Conservation (phyloP, 148 eudicot species). For the Gaultheria prostrata region DNA sequence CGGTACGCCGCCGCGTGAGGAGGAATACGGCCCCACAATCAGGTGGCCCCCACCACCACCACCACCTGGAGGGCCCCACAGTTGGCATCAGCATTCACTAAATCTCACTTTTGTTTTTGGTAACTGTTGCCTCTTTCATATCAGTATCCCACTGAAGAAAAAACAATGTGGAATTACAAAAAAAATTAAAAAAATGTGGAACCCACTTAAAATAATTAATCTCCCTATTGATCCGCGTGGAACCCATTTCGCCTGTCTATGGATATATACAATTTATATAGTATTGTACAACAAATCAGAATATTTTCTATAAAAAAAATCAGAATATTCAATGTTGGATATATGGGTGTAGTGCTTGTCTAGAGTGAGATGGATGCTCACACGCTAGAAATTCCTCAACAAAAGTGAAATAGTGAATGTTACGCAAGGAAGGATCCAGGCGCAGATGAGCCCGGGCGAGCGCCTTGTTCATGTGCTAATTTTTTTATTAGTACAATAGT, state of each 20-base stretch:
- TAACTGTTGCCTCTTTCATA: not conserved
- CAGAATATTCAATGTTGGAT: constrained; percentile 24
- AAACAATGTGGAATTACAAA: not conserved
- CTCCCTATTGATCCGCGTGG: constrained; percentile 18
- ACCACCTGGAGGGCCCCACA: constrained; percentile 6
- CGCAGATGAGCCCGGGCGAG: no score
- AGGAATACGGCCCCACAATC: not conserved
- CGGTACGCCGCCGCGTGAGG: constrained; percentile 10
- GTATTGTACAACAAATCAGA: no score
- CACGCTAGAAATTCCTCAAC: constrained; percentile 16
- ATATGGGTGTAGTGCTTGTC: not conserved
- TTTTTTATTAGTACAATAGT: no score
- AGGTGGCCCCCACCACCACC: not conserved
- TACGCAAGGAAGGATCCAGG: no score
- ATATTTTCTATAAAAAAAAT: not conserved
- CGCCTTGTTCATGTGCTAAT: no score
- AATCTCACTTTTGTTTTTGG: constrained; percentile 12
- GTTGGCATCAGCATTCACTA: constrained; percentile 24
- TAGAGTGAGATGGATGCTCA: not conserved
- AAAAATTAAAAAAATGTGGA: constrained; percentile 10
- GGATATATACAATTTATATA: not conserved
- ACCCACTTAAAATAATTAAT: constrained; percentile 4
- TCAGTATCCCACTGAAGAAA: constrained; percentile 15
- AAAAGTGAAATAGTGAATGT: not conserved
- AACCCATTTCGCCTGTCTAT: constrained; percentile 10